Conservation (phyloP, 306 rosid genomes). For the Abrus pulchellus region DNA sequence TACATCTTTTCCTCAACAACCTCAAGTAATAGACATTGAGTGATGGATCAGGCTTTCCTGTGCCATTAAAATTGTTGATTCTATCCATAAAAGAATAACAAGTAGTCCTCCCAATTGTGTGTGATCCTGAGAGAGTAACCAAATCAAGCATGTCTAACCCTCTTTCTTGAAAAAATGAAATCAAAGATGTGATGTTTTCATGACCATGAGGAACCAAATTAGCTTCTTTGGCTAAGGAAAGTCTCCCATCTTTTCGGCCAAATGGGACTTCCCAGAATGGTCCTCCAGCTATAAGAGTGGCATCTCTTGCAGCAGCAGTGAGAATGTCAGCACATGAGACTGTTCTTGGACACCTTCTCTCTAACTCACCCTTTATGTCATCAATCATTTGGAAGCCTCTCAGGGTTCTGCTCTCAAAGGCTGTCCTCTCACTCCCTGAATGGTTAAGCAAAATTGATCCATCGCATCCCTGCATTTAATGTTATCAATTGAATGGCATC, state of each 20-base stretch:
- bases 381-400: slow-evolving; percentile 79
- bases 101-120: slow-evolving; percentile 82
- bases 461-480: slow-evolving; percentile 76
- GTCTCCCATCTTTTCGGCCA: slow-evolving; percentile 77
- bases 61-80: slow-evolving; percentile 63
- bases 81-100: slow-evolving; percentile 66
- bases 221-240: slow-evolving; percentile 75
- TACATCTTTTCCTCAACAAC: slow-evolving; percentile 64
- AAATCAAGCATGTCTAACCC: slow-evolving; percentile 81
- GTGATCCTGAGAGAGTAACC: slow-evolving; percentile 87
- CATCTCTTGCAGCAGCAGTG: slow-evolving; percentile 88
- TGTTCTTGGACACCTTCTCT: slow-evolving; percentile 74
- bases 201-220: slow-evolving; percentile 80
- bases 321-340: slow-evolving; percentile 93
- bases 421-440: slow-evolving; percentile 68
- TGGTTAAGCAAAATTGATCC: slow-evolving; percentile 75
- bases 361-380: slow-evolving; percentile 73
- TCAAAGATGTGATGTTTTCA: slow-evolving; percentile 72
- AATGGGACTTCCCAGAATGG: slow-evolving; percentile 96
- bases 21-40: slow-evolving; percentile 62
- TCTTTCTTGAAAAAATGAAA: slow-evolving; percentile 52
- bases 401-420: slow-evolving; percentile 70
- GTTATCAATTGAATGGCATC: slow-evolving; percentile 20
- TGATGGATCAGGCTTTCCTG: slow-evolving; percentile 74
- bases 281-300: slow-evolving; percentile 80